Percentiles rank a stretch among this genome's conserved stretches.
Conservation (phyloP, 352 stramenopile species). For the Phytophthora pini region DNA sequence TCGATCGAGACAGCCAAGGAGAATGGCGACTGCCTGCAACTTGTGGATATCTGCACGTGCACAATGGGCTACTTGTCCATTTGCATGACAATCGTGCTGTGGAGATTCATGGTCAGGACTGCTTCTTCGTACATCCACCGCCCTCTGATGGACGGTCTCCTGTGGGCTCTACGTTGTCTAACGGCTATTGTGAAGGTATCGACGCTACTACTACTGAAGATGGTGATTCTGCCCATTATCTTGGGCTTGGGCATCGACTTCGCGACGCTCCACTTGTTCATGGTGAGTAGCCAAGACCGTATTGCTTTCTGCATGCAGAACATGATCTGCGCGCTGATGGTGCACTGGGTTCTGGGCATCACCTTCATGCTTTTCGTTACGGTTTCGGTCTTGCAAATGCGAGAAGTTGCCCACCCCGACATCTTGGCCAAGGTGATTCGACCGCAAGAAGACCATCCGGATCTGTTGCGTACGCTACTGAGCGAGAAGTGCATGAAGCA, state of each 20-base stretch:
- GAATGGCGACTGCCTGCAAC: constrained; percentile 80
- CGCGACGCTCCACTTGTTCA: constrained; percentile 92
- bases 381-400: constrained; percentile 94
- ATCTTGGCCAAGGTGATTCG: constrained; percentile 88
- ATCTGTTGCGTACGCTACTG: constrained; percentile 95
- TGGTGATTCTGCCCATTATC: constrained; percentile 96
- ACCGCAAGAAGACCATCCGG: constrained; percentile 96
- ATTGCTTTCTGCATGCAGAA: constrained; percentile 85
- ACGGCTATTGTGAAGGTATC: constrained; percentile 95
- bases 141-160: constrained; percentile 77
- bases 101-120: constrained; percentile 85
- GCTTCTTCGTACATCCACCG: constrained; percentile 86
- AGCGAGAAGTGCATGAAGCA: constrained; percentile 95
- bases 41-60: constrained; percentile 88
- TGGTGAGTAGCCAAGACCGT: constrained; percentile 74
- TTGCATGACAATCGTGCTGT: constrained; percentile 85
- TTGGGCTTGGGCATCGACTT: constrained; percentile 95
- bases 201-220: constrained; percentile 97
- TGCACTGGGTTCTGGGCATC: constrained; percentile 98
- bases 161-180: constrained; percentile 83
- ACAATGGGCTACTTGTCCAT: constrained; percentile 82
- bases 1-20: constrained; percentile 64
- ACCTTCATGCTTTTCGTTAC: constrained; percentile 99
- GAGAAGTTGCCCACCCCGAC: constrained; percentile 96
- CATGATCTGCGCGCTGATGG: constrained; percentile 92